Evolutionary conservation across 345 rosid species (phyloP), one percentile per base, ranked within the genome.

Genomic region (Rubroshorea leprosula): DNA sequence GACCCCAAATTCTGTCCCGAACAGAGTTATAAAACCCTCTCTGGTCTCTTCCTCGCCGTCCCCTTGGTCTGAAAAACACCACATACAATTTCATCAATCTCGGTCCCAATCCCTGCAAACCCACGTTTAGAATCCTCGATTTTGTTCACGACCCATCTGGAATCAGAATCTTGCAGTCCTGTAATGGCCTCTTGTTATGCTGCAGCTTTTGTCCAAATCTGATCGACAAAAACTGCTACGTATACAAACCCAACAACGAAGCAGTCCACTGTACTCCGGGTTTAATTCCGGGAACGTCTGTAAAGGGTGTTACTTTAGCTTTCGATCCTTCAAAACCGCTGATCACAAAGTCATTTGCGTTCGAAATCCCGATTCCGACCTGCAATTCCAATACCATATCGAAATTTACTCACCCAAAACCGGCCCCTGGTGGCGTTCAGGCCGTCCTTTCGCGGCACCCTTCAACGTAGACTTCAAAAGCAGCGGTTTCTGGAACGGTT

Each of bases 161-260:
- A 0, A 76, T 80, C 46, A 18, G 60, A 26, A 60, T 78, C 51
- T 15, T 65, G 43, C 72, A 76, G 21, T 83, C 83, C 41, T 76
- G 82, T 59, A 76, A 74, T 43, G 83, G 84, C 14, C 76, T 78
- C 23, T 56, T 80, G 17, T 54, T 83, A 12, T 76, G 84, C 58
- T 52, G 18, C 46, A 68, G 67, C 50, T 19, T 51, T 58, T 49
- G 55, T 25, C 12, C 19, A 17, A 23, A 53, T 27, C 48, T 0
- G 15, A 21, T 13, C 0, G 25, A 26, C 47, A 9, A 12, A 20
- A 31, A 38, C 8, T 72, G 64, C 63, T 74, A 70, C 8, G 62
- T 76, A 38, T 76, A 66, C 61, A 78, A n/a, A 74, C 47, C 79
- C 72, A n/a, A 68, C 78, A 7, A 80, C 77, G 16, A 64, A 64